These are phyloP conservation scores for Dispira simplex DNA, from an alignment of 192 early-diverging fungal genomes.

Conservation along the genomic window DNA sequence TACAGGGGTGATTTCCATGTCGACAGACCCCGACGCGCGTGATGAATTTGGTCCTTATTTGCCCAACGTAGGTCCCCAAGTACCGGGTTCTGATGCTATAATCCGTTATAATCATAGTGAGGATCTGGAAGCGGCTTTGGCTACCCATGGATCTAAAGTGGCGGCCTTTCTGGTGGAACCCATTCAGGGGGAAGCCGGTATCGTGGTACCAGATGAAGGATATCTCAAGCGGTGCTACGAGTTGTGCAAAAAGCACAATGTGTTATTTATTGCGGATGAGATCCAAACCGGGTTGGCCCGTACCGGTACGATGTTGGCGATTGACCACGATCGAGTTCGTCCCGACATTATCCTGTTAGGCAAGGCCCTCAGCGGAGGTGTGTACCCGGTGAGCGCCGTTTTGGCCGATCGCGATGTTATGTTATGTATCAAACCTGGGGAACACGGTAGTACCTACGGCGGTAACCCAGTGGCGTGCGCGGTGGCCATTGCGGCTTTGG, in stretches of 20 bases:
- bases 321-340: constrained; percentile 84
- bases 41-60: constrained; percentile 89
- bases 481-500: constrained; percentile 84
- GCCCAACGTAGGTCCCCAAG: constrained; percentile 66
- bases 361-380: constrained; percentile 94
- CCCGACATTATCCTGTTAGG: constrained; percentile 91
- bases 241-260: constrained; percentile 95
- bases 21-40: constrained; percentile 75
- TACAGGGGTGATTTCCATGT: constrained; percentile 85
- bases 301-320: constrained; percentile 88
- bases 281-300: constrained; percentile 94
- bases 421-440: constrained; percentile 72
- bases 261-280: constrained; percentile 95
- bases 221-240: constrained; percentile 77
- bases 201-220: constrained; percentile 85
- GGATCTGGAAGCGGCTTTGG: constrained; percentile 77
- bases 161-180: constrained; percentile 96
- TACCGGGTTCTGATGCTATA: constrained; percentile 47
- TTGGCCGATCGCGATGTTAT: constrained; percentile 67
- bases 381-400: constrained; percentile 94
- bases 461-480: constrained; percentile 94
- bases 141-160: constrained; percentile 64
- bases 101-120: constrained; percentile 76
- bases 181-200: constrained; percentile 98
- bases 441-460: constrained; percentile 97